Base-by-base conservation (phyloP, 2,329 filamentous ascomycete species). In the Raffaelea arxii region DNA sequence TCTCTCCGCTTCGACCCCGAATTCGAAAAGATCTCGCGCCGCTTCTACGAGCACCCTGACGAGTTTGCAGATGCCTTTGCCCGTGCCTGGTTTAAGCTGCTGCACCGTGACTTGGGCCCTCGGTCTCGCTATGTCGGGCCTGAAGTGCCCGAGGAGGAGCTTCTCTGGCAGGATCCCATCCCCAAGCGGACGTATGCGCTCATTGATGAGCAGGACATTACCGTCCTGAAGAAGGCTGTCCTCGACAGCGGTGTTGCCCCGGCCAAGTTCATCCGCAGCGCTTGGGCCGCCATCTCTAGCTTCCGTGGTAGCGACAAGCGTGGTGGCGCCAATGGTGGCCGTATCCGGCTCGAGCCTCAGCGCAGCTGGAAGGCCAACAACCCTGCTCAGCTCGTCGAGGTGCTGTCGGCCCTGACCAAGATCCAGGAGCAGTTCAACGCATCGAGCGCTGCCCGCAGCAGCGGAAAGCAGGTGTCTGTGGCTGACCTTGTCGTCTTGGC, bases 21-120 rank as follows among this genome's bases (percentile, higher is more conserved):
- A 7, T 90, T 86, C 67, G 80, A 84, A 68, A 87, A 87, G 76
- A 85, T 90, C 60, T 76, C 82, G 18, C 77, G 80, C 45, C 75
- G 73, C 56, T 89, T 80, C 75, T 68, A 82, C 41, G 76, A 79
- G 54, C 67, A 89, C 65, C 81, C 81, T 2, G 73, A 84, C 40
- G 66, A 86, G 69, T 73, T 89, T 35, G 73, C 72, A 46, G 78
- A 87, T 50, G 80, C 75, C 9, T 90, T 89, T 58, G 71, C 75
- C 21, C 77, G 78, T 43, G 85, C 85, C 14, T 90, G 85, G 85
- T 90, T 86, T 77, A 89, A 90, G 77, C 75, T 90, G 37, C 71
- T 84, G 27, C 85, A 90, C 69, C 84, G 85, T 67, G 85, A 89
- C 62, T 76, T 90, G 67, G 85, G 85, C 16, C 85, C 85, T 38